Conservation (phyloP, 139 green algal genomes). For the Cymbomonas tetramitiformis region DNA sequence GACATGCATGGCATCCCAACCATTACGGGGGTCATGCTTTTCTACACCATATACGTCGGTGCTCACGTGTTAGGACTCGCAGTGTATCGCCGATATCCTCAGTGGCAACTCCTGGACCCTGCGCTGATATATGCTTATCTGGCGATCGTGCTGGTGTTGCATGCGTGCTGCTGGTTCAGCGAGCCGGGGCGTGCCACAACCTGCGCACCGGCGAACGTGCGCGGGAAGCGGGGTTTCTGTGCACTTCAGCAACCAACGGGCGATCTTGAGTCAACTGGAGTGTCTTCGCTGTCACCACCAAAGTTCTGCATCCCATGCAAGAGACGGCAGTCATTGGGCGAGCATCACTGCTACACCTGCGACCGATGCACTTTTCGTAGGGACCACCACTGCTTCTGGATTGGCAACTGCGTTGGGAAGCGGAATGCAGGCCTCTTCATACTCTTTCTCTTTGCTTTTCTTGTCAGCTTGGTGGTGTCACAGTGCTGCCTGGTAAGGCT, state of each 20-base stretch:
- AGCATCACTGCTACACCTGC: constrained; percentile 77
- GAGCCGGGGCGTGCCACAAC: constrained; percentile 23
- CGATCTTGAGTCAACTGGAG: constrained; percentile 12
- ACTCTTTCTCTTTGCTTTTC: constrained; percentile 41
- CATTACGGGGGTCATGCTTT: no score
- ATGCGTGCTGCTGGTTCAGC: constrained; percentile 14
- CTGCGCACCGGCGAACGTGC: not conserved
- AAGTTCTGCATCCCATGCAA: constrained; percentile 76
- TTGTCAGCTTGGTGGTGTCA: no score
- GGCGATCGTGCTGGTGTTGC: constrained; percentile 19
- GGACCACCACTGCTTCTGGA: constrained; percentile 63
- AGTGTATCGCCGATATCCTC: no score
- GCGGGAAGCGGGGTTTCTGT: not conserved
- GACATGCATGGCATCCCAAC: no score
- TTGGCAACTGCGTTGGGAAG: constrained; percentile 81
- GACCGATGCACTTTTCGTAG: constrained; percentile 70
- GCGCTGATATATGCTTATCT: no score
- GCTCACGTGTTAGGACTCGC: no score
- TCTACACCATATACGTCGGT: no score
- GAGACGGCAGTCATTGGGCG: constrained; percentile 56
- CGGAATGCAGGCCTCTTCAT: constrained; percentile 78
- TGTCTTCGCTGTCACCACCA: constrained; percentile 39
- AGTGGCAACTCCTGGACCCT: no score
- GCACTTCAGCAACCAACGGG: not conserved
- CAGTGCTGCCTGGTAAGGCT: no score